Base-by-base conservation (phyloP, 2,329 filamentous ascomycete genomes). In the Venturia effusa region DNA sequence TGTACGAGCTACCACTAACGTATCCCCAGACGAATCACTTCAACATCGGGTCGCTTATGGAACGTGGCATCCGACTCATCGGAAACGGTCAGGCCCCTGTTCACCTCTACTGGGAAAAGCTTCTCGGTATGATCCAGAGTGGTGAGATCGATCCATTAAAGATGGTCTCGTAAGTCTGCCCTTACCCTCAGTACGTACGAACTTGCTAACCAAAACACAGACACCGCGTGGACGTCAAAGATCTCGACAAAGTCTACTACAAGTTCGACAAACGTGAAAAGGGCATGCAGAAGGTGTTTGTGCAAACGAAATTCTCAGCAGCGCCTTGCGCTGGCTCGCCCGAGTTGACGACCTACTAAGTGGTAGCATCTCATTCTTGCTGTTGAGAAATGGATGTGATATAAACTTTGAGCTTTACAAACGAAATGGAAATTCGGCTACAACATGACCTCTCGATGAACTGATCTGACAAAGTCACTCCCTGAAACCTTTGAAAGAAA, bases 31-130 rank as follows among this genome's bases (percentile, higher is more conserved):
- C 87, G 27, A 92, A 91, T 75, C 88, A 90, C 74, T 90, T 93
- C 80, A 90, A 90, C 75, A 86, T 93, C 68, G 90, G 91, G 11
- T 86, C 89, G 0, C 72, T 95, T 17, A 95, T 95, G 90, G 85
- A 95, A 76, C 86, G 89, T 39, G 90, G 90, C n/a, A 85, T 95
- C 68, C 86, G 89, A 1, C 82, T 96, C 55, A 92, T 85, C 67
- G 84, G 84, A 51, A 86, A 86, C 68, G 84, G 84, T 4, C 84
- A 87, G 71, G 84, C 84, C 1, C 90, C 90, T 0, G 89, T 95
- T 0, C 89, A 93, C 70, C 84, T 87, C 70, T 94, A 95, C 77
- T 95, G 90, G 91, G 80, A 90, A 30, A 83, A 89, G 3, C 79
- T 95, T n/a, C 79, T 94, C 57, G 76, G 83, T 66, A 79, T 80